Evolutionary conservation across 2,329 filamentous ascomycete genomes (phyloP), one percentile per base, ranked within the genome.

Genomic region (Tolypocladium pustulatum): DNA sequence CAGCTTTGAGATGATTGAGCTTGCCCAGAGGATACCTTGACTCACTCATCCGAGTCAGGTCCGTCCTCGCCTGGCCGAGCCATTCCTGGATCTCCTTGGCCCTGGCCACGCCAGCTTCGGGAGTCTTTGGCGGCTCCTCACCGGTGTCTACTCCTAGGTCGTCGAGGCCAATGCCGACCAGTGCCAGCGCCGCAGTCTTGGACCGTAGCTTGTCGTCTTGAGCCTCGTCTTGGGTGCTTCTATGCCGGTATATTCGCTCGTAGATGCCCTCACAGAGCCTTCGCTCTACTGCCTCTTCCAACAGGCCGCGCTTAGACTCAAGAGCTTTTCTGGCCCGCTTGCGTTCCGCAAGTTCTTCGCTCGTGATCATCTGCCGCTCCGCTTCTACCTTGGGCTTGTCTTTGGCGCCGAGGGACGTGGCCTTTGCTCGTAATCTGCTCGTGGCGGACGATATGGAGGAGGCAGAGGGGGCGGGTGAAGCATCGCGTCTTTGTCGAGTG

Each of bases 141-240:
- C 85, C 86, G 12, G 90, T 75, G 60, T 94, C 87, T 57, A 96
- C 82, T 4, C 91, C 89, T 13, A 99, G 78, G 68, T 99, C 94
- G 61, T 84, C 86, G 57, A 94, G 77, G 3, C 91, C 90, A 67
- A 99, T 97, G 1, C 91, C 93, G 22, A 99, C 90, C n/a, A 99
- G 78, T 3, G 88, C 83, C 52, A 99, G 76, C 1, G 94, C 91
- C 25, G 93, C 93, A 1, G 92, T 97, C 67, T 96, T 94, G 12
- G 94, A 99, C 36, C 94, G 85, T 56, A 99, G 78, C 70, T 96
- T 97, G 67, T 96, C 92, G 69, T 99, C 94, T 67, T 93, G 84
- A 15, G 94, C 92, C 72, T 97, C 93, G 69, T 99, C 94, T 67
- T 97, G 87, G 0, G 93, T 96, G 69, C 82, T 94, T 60, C 88